Percentiles rank a stretch among this genome's conserved stretches.
Evolutionary conservation across 2,329 filamentous ascomycete genomes (phyloP).

Genomic region (Pseudogymnoascus verrucosus): DNA sequence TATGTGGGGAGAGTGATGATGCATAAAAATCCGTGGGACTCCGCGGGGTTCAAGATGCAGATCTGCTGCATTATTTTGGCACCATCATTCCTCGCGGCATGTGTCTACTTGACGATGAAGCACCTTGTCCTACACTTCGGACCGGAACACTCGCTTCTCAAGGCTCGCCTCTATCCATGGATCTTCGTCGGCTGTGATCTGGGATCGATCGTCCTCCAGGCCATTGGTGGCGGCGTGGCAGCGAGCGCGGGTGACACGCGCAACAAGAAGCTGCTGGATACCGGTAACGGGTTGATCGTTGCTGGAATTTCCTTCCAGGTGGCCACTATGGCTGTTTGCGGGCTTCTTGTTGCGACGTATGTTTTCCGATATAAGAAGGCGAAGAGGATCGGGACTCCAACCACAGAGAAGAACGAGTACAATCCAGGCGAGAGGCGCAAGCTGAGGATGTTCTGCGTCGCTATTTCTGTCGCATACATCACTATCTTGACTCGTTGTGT

Average conservation of each 20-base stretch:
- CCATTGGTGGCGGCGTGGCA: slow-evolving; percentile 48
- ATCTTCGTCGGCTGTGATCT: slow-evolving; percentile 52
- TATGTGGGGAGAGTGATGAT: slow-evolving; percentile 46
- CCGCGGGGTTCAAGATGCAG: slow-evolving; percentile 47
- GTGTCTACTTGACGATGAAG: slow-evolving; percentile 57
- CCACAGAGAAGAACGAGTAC: slow-evolving; percentile 1
- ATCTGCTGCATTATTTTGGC: slow-evolving; percentile 39
- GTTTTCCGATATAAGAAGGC: slow-evolving; percentile 6
- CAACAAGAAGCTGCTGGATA: slow-evolving; percentile 7
- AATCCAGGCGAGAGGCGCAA: background rate
- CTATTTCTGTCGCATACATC: slow-evolving; percentile 12
- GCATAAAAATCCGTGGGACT: slow-evolving; percentile 46
- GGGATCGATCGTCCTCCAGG: slow-evolving; percentile 50
- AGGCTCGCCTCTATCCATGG: slow-evolving; percentile 43
- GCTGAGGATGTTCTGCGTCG: slow-evolving; percentile 17
- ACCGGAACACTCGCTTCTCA: slow-evolving; percentile 43
- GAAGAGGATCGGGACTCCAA: background rate
- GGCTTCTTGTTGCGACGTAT: slow-evolving; percentile 14
- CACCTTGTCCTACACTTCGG: slow-evolving; percentile 45
- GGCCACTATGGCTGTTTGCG: slow-evolving; percentile 28
- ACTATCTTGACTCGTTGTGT: slow-evolving; percentile 20
- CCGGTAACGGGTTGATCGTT: slow-evolving; percentile 30
- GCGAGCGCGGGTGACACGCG: slow-evolving; percentile 2
- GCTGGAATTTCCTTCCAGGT: slow-evolving; percentile 34
- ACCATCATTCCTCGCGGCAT: slow-evolving; percentile 49